Evolutionary conservation across 768 basidiomycete genomes (phyloP), one percentile per base, ranked within the genome.

Genomic region (Russula earlei): DNA sequence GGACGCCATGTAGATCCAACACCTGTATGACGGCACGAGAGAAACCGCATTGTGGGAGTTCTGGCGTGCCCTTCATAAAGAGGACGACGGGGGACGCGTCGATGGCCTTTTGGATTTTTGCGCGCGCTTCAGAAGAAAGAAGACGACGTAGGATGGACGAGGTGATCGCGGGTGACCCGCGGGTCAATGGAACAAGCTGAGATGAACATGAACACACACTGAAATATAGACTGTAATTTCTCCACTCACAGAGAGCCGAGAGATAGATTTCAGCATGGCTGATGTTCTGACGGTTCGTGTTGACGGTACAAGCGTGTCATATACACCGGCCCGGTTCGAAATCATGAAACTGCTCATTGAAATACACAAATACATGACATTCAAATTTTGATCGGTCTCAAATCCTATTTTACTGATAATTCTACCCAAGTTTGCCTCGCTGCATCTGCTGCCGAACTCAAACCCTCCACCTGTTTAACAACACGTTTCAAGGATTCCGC

Each of bases 1-100:
- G 80, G 0, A 97, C 91, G 24, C 84, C 83, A 41, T 94, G 86
- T 37, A 90, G 69, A 46, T 91, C 89, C 49, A 99, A 77, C 45
- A 97, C 82, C 68, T 97, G 94, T 29, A 92, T 79, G 0, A 87
- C 92, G 0, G 95, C 95, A 49, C 95, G 80, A 17, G 93, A 96
- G 78, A 98, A 99, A 12, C 95, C 95, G 59, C 95, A 98, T 64
- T 92, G 84, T 2, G 95, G 95, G 6, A 75, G 67, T 22, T 83
- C 77, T 0, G 89, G 91, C 15, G 87, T 91, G 10, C 96, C 96
- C 68, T 99, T 99, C 95, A 99, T 98, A 75, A 99, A 98, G 5
- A 98, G 74, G 1, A 99, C 96, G 6, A 98, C 78, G 0, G 93
- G 93, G 42, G 79, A 81, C 1, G 78, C 72, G 8, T 76, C 71